A percentile compares a stretch with the other conserved stretches of the same genome.
These are phyloP conservation scores for Mycena leptocephala DNA, from an alignment of 768 basidiomycete species.

Conservation along the genomic window DNA sequence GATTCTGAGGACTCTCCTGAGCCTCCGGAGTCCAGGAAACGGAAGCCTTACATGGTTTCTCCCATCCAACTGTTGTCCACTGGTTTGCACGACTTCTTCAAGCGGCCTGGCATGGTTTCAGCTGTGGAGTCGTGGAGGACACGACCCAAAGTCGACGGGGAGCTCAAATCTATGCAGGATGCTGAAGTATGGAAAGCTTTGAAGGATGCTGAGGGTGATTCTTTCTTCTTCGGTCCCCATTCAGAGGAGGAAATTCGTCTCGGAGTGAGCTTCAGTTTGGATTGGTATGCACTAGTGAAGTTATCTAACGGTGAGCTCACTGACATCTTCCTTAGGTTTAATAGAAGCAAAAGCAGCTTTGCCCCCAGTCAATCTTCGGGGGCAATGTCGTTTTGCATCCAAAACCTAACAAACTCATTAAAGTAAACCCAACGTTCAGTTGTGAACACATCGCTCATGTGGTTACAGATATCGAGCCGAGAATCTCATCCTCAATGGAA, in stretches of 20 bases:
- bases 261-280: conserved; percentile 36
- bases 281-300: conserved; percentile 36
- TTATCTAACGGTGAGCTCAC: conserved; percentile 19
- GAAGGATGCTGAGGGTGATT: conserved; percentile 14
- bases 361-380: conserved; percentile 19
- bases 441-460: neutral
- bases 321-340: conserved; percentile 30
- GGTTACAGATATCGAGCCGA: conserved; percentile 36
- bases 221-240: conserved; percentile 24
- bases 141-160: too few species aligned
- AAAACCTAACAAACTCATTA: conserved; percentile 22
- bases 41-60: conserved; percentile 21
- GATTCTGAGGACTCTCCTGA: neutral
- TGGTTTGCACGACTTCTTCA: conserved; percentile 27
- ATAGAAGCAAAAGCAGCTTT: conserved; percentile 29
- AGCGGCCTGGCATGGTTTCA: too few species aligned
- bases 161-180: too few species aligned
- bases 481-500: conserved; percentile 41
- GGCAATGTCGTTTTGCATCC: conserved; percentile 32
- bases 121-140: too few species aligned
- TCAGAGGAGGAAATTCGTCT: conserved; percentile 34
- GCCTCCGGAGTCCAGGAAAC: neutral
- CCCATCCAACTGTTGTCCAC: conserved; percentile 35
- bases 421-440: neutral
- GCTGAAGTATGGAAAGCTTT: neutral